Evolutionary conservation across 768 basidiomycete species (phyloP).

Genomic region (Tricholomella constricta): DNA sequence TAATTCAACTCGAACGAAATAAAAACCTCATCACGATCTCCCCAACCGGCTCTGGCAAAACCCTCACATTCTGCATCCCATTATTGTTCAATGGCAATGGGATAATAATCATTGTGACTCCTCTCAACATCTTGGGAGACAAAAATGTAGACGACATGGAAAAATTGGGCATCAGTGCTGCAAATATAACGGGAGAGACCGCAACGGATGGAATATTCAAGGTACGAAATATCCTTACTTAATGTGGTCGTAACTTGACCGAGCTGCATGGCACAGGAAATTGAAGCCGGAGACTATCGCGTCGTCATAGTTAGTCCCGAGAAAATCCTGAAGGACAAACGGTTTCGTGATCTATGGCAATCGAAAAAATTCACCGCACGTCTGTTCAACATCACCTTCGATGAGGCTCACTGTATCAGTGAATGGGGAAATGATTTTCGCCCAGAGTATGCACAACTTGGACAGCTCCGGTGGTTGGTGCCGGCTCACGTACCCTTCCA

Average conservation of each 20-base stretch:
- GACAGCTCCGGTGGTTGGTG: slow-evolving; percentile 11
- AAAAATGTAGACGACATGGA: slow-evolving; percentile 16
- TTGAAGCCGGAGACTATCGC: slow-evolving; percentile 16
- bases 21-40: slow-evolving; percentile 23
- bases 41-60: slow-evolving; percentile 25
- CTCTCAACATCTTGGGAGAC: slow-evolving; percentile 23
- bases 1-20: no score
- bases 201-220: slow-evolving; percentile 16
- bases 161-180: slow-evolving; percentile 14
- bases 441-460: slow-evolving; percentile 27
- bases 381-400: slow-evolving; percentile 32
- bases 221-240: no score
- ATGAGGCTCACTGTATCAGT: slow-evolving; percentile 38
- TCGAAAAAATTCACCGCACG: slow-evolving; percentile 19
- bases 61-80: slow-evolving; percentile 25
- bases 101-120: slow-evolving; percentile 20
- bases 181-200: slow-evolving; percentile 17
- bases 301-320: slow-evolving; percentile 22
- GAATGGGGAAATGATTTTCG: slow-evolving; percentile 34
- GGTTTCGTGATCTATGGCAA: slow-evolving; percentile 10
- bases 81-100: slow-evolving; percentile 17
- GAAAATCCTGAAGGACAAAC: slow-evolving; percentile 6
- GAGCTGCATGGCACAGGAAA: slow-evolving; percentile 17
- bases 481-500: slow-evolving; percentile 17
- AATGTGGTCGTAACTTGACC: no score